These are phyloP conservation scores for Thelonectria olida DNA, from an alignment of 2,329 filamentous ascomycete species.

Conservation along the genomic window DNA sequence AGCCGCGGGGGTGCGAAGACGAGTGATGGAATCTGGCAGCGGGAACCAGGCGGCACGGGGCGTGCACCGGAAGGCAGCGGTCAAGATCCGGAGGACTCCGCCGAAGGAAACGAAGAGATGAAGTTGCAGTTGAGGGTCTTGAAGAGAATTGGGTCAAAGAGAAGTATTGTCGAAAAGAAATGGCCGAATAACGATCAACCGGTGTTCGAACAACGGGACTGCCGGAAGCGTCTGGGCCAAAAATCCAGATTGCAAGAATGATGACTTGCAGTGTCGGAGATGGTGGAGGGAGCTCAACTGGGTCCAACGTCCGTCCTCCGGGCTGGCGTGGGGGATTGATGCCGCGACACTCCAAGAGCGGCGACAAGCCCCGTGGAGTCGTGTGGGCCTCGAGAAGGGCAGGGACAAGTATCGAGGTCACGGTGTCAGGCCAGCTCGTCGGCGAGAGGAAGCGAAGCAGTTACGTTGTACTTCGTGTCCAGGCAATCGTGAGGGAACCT, in stretches of 20 bases:
- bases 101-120: not conserved
- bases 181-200: not conserved
- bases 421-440: not conserved
- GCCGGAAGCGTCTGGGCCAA: slow-evolving; percentile 25
- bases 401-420: slow-evolving; percentile 16
- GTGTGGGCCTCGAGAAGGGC: slow-evolving; percentile 14
- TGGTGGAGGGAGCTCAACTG: slow-evolving; percentile 34
- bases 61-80: slow-evolving; percentile 2
- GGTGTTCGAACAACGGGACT: slow-evolving; percentile 23
- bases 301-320: slow-evolving; percentile 27
- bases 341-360: slow-evolving; percentile 10
- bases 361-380: slow-evolving; percentile 20
- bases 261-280: slow-evolving; percentile 35
- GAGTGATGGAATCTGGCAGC: not conserved
- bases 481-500: not conserved
- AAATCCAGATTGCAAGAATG: slow-evolving; percentile 32
- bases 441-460: slow-evolving; percentile 8
- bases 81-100: slow-evolving; percentile 6
- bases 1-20: not conserved
- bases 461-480: not conserved
- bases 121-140: not conserved
- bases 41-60: slow-evolving; percentile 18
- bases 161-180: slow-evolving; percentile 10
- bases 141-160: slow-evolving; percentile 8
- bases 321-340: slow-evolving; percentile 21